A percentile compares a stretch with the other conserved stretches of the same genome.
Evolutionary conservation across 129 eudicot genomes (phyloP).

Genomic region (Saposhnikovia divaricata): DNA sequence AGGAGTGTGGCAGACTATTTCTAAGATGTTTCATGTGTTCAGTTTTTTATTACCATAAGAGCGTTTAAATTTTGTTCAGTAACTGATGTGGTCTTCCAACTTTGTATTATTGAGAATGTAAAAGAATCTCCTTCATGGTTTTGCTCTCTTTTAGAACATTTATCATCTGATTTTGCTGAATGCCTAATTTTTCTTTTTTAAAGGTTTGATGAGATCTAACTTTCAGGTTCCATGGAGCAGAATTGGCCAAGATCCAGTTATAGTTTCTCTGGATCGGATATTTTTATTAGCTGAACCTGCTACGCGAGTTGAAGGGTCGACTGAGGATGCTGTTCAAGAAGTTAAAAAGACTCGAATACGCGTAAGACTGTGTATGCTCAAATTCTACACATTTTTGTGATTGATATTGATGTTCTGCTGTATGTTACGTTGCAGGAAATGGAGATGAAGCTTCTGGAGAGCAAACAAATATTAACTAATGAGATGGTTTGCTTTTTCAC

Average conservation of each 20-base stretch:
- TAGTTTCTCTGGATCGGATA: conserved; percentile 81
- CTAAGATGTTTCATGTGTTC: neutral
- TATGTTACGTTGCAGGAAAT: conserved; percentile 47
- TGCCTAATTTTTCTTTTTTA: neutral
- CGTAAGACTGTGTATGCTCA: conserved; percentile 38
- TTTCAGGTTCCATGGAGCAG: conserved; percentile 98
- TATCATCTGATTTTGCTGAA: neutral
- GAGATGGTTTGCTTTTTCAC: conserved; percentile 58
- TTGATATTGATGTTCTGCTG: conserved; percentile 13
- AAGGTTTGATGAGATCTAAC: conserved; percentile 11
- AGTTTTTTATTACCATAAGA: neutral
- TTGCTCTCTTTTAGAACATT: neutral
- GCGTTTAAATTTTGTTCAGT: neutral
- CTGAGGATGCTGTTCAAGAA: conserved; percentile 80
- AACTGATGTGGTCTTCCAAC: neutral
- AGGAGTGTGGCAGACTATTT: neutral
- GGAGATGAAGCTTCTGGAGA: conserved; percentile 94
- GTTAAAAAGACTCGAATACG: conserved; percentile 74
- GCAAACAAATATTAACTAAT: conserved; percentile 48
- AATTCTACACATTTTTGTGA: conserved; percentile 11
- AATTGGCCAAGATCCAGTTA: conserved; percentile 98
- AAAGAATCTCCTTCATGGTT: neutral
- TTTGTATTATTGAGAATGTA: neutral
- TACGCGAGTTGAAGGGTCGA: conserved; percentile 84
- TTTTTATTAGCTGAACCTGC: conserved; percentile 91